A percentile compares a stretch with the other conserved stretches of the same genome.
These are phyloP conservation scores for Avicennia marina DNA, from an alignment of 257 asterid species.

Conservation along the genomic window DNA sequence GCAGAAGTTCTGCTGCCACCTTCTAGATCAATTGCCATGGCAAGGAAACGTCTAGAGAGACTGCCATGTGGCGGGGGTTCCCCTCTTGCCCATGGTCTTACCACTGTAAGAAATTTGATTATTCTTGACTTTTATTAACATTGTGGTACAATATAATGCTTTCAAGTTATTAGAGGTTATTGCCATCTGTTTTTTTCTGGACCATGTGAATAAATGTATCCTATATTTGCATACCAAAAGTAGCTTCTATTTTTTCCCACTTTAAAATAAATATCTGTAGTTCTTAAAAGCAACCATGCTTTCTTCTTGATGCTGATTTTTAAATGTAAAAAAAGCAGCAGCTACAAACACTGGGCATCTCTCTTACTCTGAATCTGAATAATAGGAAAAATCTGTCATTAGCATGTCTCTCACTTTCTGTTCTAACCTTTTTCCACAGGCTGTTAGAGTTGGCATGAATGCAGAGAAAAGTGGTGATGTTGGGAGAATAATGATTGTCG, in stretches of 20 bases:
- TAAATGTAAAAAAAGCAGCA: not conserved
- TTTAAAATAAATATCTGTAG: not conserved
- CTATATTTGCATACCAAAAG: not conserved
- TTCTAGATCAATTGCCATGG: conserved; percentile 97
- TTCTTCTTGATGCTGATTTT: not conserved
- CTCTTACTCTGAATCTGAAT: too few species aligned
- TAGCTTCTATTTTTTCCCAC: conserved; percentile 7
- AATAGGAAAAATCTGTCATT: not conserved
- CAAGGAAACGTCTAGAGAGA: conserved; percentile 95
- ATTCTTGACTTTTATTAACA: not conserved
- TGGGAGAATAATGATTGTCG: conserved; percentile 95
- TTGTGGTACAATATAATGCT: not conserved
- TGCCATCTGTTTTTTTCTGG: too few species aligned
- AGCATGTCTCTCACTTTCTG: not conserved
- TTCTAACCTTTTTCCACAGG: conserved; percentile 34
- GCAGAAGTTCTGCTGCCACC: conserved; percentile 99
- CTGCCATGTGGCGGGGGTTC: conserved; percentile 99
- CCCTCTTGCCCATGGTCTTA: conserved; percentile 98
- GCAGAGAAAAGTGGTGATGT: conserved; percentile 99
- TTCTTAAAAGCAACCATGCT: not conserved
- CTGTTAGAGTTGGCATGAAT: conserved; percentile 94
- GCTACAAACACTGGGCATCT: too few species aligned
- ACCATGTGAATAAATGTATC: not conserved
- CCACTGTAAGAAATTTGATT: conserved; percentile 32
- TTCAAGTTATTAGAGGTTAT: not conserved